A percentile compares a stretch with the other conserved stretches of the same genome.
These are phyloP conservation scores for Colletotrichum sp. DNA, from an alignment of 2,329 filamentous ascomycete genomes.

Conservation along the genomic window DNA sequence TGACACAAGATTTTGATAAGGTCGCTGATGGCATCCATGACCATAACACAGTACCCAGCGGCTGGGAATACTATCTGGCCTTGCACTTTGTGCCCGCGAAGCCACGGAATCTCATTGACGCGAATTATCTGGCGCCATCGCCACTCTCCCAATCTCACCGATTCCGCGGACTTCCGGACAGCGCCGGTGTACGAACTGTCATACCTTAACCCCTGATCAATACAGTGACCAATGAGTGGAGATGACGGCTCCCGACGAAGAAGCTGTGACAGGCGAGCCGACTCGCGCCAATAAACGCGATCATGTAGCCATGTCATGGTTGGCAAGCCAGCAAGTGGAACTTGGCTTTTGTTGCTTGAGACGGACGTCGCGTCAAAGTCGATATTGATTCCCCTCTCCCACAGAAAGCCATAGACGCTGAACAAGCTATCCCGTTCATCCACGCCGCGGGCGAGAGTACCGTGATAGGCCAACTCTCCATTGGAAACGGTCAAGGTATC, in stretches of 20 bases:
- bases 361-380: not conserved
- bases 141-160: not conserved
- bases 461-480: slow-evolving; percentile 27
- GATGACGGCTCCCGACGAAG: slow-evolving; percentile 7
- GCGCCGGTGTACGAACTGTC: not conserved
- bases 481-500: slow-evolving; percentile 26
- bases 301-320: slow-evolving; percentile 22
- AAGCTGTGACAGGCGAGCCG: not conserved
- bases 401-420: slow-evolving; percentile 22
- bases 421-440: slow-evolving; percentile 24
- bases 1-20: not conserved
- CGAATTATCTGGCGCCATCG: slow-evolving; percentile 26
- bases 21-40: slow-evolving; percentile 40
- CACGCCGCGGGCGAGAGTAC: slow-evolving; percentile 23
- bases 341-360: not conserved
- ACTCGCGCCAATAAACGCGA: slow-evolving; percentile 6
- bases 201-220: not conserved
- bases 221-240: not conserved
- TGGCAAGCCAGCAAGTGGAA: not conserved
- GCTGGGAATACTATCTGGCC: slow-evolving; percentile 47
- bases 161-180: not conserved
- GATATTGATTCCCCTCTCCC: slow-evolving; percentile 22
- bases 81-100: slow-evolving; percentile 39
- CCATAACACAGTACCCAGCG: slow-evolving; percentile 48
- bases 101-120: slow-evolving; percentile 35